Evolutionary conservation across 441 rosid genomes (phyloP).

Genomic region (Pelargonium citronellum): DNA sequence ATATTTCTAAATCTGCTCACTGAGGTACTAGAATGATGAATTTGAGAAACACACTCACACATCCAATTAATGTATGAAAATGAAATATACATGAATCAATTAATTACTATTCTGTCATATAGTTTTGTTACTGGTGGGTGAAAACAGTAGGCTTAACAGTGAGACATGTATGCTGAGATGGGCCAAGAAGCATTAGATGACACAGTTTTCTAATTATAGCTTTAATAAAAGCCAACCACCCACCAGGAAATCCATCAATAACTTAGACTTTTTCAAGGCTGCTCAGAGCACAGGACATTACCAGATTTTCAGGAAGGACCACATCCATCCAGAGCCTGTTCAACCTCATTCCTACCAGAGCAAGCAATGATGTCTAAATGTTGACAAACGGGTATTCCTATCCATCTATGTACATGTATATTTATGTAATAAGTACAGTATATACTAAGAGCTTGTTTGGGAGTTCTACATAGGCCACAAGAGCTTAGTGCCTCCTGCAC

Average conservation of each 20-base stretch:
- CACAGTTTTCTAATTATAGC: neutral
- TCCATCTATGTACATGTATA: too few species aligned
- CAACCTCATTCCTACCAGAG: neutral
- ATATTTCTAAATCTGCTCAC: too few species aligned
- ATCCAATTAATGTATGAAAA: neutral
- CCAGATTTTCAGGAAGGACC: constrained; percentile 3
- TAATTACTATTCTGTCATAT: neutral
- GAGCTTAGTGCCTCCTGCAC: too few species aligned
- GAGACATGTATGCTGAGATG: neutral
- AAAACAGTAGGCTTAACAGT: neutral
- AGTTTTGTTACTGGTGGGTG: neutral
- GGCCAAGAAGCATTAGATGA: constrained; percentile 2
- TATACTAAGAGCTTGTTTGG: too few species aligned
- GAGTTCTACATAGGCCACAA: too few species aligned
- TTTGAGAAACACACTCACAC: neutral
- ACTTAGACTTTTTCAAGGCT: constrained; percentile 5
- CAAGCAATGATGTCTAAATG: neutral
- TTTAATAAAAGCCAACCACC: neutral
- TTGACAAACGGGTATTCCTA: too few species aligned
- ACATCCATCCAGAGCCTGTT: neutral
- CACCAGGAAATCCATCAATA: neutral
- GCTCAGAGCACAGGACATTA: neutral
- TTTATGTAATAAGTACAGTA: too few species aligned
- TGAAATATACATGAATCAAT: neutral
- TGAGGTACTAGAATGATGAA: too few species aligned